phyloP scores from a whole-genome alignment of 805 yeast genomes.

The Scheffersomyces coipomensis region DNA sequence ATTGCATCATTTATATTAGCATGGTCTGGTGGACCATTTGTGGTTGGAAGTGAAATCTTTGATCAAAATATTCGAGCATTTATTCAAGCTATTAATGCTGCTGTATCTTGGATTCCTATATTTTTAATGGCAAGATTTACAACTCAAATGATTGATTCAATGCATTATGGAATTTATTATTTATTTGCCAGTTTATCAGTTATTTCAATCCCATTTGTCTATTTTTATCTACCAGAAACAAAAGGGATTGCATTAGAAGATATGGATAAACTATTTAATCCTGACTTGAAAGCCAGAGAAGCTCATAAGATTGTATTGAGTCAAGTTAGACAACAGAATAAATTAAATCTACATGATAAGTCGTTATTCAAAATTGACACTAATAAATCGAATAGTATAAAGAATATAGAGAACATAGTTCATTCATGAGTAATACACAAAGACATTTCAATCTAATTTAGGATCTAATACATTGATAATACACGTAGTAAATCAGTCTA shows the following conservation, averaged over 20 bases:
- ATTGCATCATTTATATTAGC: slow-evolving; percentile 39
- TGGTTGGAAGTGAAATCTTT: slow-evolving; percentile 37
- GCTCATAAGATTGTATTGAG: slow-evolving; percentile 19
- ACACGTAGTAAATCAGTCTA: no score
- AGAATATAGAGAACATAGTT: slow-evolving; percentile 16
- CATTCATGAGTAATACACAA: not conserved
- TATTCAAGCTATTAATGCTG: slow-evolving; percentile 40
- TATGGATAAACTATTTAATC: slow-evolving; percentile 22
- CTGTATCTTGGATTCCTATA: slow-evolving; percentile 39
- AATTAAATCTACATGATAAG: slow-evolving; percentile 10
- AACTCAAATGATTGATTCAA: slow-evolving; percentile 29
- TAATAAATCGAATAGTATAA: slow-evolving; percentile 14
- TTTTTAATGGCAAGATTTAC: slow-evolving; percentile 36
- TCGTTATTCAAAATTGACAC: slow-evolving; percentile 19
- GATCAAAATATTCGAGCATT: slow-evolving; percentile 40
- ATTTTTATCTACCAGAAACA: slow-evolving; percentile 36
- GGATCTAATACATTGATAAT: no score
- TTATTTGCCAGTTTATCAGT: slow-evolving; percentile 35
- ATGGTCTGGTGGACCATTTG: slow-evolving; percentile 43
- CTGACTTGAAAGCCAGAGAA: slow-evolving; percentile 18
- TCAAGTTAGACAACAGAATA: slow-evolving; percentile 10
- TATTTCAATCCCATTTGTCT: slow-evolving; percentile 35
- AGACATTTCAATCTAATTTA: no score
- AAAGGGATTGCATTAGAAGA: slow-evolving; percentile 32
- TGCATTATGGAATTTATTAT: slow-evolving; percentile 36